These are phyloP conservation scores for Theobroma cacao DNA, from an alignment of 345 rosid species.

Conservation along the genomic window DNA sequence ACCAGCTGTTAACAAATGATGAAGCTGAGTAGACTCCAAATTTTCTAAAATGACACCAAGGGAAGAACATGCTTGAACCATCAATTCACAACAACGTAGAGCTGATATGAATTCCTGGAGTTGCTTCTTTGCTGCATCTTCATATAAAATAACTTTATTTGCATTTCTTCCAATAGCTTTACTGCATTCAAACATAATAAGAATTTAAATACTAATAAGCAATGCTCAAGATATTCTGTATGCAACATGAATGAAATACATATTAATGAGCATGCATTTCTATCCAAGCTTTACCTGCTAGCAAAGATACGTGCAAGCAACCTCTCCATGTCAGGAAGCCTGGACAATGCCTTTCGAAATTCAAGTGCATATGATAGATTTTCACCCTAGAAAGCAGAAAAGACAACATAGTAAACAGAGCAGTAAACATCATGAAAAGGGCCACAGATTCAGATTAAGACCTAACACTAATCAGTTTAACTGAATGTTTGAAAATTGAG, in stretches of 20 bases:
- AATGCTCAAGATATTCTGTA: conserved; percentile 7
- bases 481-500: not conserved
- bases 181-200: conserved; percentile 36
- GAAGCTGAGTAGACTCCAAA: conserved; percentile 59
- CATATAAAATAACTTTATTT: conserved; percentile 76
- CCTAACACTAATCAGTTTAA: not conserved
- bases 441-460: not conserved
- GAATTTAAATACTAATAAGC: conserved; percentile 5
- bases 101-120: conserved; percentile 85
- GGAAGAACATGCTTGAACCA: conserved; percentile 76
- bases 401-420: conserved; percentile 6
- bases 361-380: conserved; percentile 61
- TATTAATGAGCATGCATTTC: conserved; percentile 8
- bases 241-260: conserved; percentile 6
- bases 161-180: conserved; percentile 94
- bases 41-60: conserved; percentile 63
- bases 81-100: conserved; percentile 78
- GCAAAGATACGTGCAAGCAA: conserved; percentile 77
- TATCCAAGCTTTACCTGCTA: conserved; percentile 52
- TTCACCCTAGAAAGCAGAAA: conserved; percentile 56
- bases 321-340: conserved; percentile 96
- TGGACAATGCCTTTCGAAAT: conserved; percentile 68
- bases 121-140: conserved; percentile 87
- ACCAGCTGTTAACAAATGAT: conserved; percentile 76
- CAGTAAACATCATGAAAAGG: not conserved